phyloP scores from a whole-genome alignment of 208 protist species.

The Leishmania turanica region DNA sequence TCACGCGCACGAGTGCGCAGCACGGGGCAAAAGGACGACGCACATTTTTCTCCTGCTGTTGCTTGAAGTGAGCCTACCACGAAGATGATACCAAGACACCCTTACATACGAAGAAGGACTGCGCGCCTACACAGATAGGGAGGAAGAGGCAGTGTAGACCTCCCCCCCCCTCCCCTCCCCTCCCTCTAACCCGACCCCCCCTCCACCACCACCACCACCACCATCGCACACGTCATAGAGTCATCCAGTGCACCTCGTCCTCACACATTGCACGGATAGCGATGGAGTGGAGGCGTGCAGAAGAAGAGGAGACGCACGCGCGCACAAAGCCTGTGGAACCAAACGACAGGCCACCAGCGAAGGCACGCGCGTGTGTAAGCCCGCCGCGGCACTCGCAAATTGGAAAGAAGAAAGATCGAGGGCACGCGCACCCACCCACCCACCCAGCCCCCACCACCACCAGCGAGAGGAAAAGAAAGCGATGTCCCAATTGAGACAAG shows the following conservation, averaged over 20 bases:
- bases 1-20: not conserved
- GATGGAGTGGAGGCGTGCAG: conserved; percentile 9
- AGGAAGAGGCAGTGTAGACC: not conserved
- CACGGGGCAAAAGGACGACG: no score
- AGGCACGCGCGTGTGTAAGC: no score
- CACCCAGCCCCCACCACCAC: not conserved
- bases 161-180: not conserved
- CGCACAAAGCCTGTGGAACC: not conserved
- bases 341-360: no score
- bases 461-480: not conserved
- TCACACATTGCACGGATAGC: not conserved
- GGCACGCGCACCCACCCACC: no score
- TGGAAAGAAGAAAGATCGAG: not conserved
- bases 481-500: not conserved
- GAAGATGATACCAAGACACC: not conserved
- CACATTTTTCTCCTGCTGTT: no score
- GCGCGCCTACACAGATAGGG: not conserved
- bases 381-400: not conserved
- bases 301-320: not conserved
- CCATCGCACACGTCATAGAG: not conserved
- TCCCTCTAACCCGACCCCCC: not conserved
- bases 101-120: not conserved
- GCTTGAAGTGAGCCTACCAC: not conserved
- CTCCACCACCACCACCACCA: no score
- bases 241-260: not conserved